These are phyloP conservation scores for Thermomyces lanuginosus DNA, from an alignment of 2,329 filamentous ascomycete genomes.

Conservation along the genomic window DNA sequence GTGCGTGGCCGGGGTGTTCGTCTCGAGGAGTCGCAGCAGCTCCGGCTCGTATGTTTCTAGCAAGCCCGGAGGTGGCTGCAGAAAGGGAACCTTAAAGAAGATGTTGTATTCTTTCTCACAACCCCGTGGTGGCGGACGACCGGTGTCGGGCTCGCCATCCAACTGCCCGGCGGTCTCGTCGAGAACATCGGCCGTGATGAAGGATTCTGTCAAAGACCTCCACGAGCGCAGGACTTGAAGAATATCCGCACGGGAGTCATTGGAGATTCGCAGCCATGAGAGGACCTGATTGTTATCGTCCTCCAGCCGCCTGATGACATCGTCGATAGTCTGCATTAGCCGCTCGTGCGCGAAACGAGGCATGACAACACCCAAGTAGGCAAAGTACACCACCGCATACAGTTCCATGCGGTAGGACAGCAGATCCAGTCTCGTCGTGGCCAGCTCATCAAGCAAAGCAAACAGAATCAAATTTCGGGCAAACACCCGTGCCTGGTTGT, in stretches of 20 bases:
- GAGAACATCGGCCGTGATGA: constrained; percentile 1
- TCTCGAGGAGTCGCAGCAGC: constrained; percentile 4
- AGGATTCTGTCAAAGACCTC: constrained; percentile 1
- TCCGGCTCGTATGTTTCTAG: constrained; percentile 6
- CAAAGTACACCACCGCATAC: constrained; percentile 5
- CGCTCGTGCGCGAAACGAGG: constrained; percentile 4
- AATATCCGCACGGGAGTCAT: constrained; percentile 2
- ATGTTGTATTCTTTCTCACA: constrained; percentile 6
- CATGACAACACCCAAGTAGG: constrained; percentile 5
- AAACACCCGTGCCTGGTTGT: constrained; percentile 1
- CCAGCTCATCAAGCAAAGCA: constrained; percentile 5
- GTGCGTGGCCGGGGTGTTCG: constrained; percentile 1
- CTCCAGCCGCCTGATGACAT: constrained; percentile 1
- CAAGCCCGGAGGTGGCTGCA: constrained; percentile 5
- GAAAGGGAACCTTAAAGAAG: constrained; percentile 3
- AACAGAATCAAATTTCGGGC: constrained; percentile 5
- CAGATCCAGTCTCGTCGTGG: constrained; percentile 2
- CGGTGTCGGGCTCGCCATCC: neutral
- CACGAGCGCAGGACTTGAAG: constrained; percentile 3
- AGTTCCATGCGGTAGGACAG: constrained; percentile 4
- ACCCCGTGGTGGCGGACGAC: constrained; percentile 3
- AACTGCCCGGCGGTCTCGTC: neutral
- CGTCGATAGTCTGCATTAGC: constrained; percentile 1
- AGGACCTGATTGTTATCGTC: constrained; percentile 1
- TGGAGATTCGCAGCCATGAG: constrained; percentile 4